These are phyloP conservation scores for Helicocarpus griseus DNA, from an alignment of 2,329 filamentous ascomycete species.

Conservation along the genomic window DNA sequence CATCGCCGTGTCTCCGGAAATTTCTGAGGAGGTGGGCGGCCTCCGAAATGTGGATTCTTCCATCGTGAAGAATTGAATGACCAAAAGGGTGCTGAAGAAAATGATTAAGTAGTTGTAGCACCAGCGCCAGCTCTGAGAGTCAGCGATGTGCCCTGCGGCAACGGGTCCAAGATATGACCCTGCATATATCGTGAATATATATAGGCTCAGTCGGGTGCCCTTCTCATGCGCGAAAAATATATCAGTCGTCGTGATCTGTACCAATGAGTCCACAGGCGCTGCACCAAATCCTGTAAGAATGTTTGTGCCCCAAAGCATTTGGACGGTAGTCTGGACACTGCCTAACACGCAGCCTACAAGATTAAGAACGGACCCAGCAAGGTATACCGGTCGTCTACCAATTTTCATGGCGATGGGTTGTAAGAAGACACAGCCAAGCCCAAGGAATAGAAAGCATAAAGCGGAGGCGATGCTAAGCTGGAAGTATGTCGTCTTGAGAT, in stretches of 20 bases:
- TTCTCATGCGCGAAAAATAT: conserved; percentile 38
- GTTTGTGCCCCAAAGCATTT: conserved; percentile 7
- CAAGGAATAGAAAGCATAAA: conserved; percentile 10
- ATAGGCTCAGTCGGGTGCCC: conserved; percentile 34
- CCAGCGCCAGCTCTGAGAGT: conserved; percentile 41
- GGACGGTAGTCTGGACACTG: conserved; percentile 7
- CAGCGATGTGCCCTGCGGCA: conserved; percentile 24
- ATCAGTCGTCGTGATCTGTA: conserved; percentile 39
- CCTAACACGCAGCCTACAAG: conserved; percentile 10
- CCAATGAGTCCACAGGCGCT: conserved; percentile 41
- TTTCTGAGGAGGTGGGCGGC: conserved; percentile 2
- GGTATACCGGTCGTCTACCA: conserved; percentile 11
- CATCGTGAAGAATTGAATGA: conserved; percentile 49
- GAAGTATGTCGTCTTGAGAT: conserved; percentile 9
- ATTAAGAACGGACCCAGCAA: conserved; percentile 7
- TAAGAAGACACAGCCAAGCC: conserved; percentile 9
- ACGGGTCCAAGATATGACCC: conserved; percentile 34
- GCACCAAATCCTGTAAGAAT: conserved; percentile 26
- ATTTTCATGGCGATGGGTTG: conserved; percentile 14
- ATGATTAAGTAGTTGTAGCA: conserved; percentile 40
- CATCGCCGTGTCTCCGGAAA: conserved; percentile 1
- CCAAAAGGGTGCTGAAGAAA: conserved; percentile 28
- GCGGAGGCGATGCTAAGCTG: conserved; percentile 8
- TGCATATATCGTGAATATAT: conserved; percentile 37
- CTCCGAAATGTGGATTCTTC: conserved; percentile 51